Percentiles rank a stretch among this genome's conserved stretches.
Evolutionary conservation across 2,329 filamentous ascomycete genomes (phyloP).

Genomic region (Cytospora piceae): DNA sequence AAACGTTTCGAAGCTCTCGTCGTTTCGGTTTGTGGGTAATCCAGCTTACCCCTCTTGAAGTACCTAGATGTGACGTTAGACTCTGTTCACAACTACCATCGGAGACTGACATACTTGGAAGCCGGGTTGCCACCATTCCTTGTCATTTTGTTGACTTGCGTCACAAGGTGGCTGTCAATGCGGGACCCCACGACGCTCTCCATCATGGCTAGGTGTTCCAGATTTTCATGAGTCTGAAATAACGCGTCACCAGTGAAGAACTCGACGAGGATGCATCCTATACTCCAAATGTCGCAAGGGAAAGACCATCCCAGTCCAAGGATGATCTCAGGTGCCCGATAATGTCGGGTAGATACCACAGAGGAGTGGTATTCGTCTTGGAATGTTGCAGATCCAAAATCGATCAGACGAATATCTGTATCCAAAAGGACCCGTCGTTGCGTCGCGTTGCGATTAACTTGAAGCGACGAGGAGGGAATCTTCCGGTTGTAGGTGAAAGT

Average conservation of each 20-base stretch:
- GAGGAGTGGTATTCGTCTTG: constrained; percentile 75
- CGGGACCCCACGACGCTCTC: constrained; percentile 65
- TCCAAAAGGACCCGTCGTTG: constrained; percentile 68
- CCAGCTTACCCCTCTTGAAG: constrained; percentile 67
- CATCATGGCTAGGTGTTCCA: constrained; percentile 78
- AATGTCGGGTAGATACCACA: constrained; percentile 71
- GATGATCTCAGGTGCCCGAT: constrained; percentile 72
- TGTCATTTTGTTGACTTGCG: constrained; percentile 60
- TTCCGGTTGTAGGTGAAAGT: constrained; percentile 72
- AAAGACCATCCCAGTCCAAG: constrained; percentile 72
- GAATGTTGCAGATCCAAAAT: constrained; percentile 74
- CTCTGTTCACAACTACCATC: neutral
- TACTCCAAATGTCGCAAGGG: constrained; percentile 75
- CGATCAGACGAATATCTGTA: constrained; percentile 71
- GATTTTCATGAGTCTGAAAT: constrained; percentile 74
- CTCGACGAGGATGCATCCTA: constrained; percentile 72
- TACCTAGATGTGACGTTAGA: constrained; percentile 53
- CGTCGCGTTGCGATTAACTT: constrained; percentile 62
- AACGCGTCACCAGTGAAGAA: constrained; percentile 73
- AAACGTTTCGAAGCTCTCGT: constrained; percentile 67
- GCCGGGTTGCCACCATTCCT: constrained; percentile 63
- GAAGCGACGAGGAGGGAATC: constrained; percentile 68
- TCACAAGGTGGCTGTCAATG: constrained; percentile 63
- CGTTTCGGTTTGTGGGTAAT: constrained; percentile 67
- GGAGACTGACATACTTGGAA: constrained; percentile 56